These are phyloP conservation scores for Solanum arcanum DNA, from an alignment of 257 asterid genomes.

Conservation along the genomic window DNA sequence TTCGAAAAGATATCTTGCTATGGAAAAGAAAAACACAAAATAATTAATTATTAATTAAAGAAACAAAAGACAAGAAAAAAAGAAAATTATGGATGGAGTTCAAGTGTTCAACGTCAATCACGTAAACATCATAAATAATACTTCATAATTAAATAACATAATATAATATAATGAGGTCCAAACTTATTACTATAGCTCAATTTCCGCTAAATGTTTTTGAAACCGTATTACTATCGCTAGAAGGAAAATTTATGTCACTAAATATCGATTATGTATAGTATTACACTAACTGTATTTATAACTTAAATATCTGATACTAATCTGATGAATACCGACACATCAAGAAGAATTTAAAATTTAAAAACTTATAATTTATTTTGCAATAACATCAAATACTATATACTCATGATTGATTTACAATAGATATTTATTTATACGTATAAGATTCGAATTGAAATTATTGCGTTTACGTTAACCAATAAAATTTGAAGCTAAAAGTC, in stretches of 20 bases:
- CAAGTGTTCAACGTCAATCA: conserved; percentile 87
- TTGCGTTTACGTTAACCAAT: too few species aligned
- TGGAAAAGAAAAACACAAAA: conserved; percentile 23
- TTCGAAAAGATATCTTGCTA: conserved; percentile 51
- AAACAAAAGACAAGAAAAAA: not conserved
- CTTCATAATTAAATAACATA: conserved; percentile 22
- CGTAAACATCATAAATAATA: conserved; percentile 76
- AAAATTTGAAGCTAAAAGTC: not conserved
- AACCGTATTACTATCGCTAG: too few species aligned
- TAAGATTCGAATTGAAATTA: too few species aligned
- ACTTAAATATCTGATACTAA: not conserved
- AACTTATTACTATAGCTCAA: not conserved
- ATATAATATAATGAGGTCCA: conserved; percentile 42
- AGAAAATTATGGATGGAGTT: conserved; percentile 14
- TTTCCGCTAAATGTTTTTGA: not conserved
- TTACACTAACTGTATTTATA: too few species aligned
- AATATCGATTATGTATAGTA: too few species aligned
- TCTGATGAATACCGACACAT: not conserved
- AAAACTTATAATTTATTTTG: too few species aligned
- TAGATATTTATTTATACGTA: not conserved
- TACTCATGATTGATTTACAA: not conserved
- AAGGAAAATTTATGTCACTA: not conserved
- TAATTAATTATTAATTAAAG: not conserved
- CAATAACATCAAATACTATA: not conserved
- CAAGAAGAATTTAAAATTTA: too few species aligned